Conservation (phyloP, 2,329 filamentous ascomycete species). For the Emergomyces africanus region DNA sequence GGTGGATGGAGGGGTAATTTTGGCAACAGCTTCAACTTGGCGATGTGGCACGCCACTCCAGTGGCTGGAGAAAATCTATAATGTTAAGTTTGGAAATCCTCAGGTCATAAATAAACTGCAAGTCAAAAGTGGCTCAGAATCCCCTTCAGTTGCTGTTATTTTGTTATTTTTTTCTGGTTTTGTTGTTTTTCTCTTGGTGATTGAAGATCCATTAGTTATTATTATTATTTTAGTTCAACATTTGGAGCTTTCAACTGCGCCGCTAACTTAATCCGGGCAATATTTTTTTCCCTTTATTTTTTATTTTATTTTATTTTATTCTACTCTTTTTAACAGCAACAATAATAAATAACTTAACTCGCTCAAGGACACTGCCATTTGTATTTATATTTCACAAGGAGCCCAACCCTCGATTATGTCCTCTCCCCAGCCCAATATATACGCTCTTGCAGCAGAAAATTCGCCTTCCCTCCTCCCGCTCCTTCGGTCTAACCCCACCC, state of each 20-base stretch:
- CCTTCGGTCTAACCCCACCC: constrained; percentile 58
- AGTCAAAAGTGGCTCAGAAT: background rate
- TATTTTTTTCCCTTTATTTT: background rate
- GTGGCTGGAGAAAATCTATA: background rate
- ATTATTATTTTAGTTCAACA: too few relatives aligned
- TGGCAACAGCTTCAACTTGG: background rate
- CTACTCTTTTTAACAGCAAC: background rate
- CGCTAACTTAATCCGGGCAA: background rate
- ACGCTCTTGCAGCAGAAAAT: constrained; percentile 71
- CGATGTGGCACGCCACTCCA: background rate
- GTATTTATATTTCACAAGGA: background rate
- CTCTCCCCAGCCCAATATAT: constrained; percentile 42
- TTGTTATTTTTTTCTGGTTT: background rate
- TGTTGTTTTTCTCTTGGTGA: too few relatives aligned
- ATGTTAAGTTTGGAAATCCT: background rate
- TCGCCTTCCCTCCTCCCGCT: constrained; percentile 59
- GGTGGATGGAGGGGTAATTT: background rate
- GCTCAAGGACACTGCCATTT: background rate
- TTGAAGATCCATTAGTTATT: too few relatives aligned
- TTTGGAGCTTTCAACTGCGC: too few relatives aligned
- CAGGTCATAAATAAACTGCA: background rate
- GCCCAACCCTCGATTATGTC: background rate
- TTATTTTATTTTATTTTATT: background rate
- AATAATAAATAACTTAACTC: background rate
- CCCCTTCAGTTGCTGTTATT: background rate